phyloP scores from a whole-genome alignment of 2,329 filamentous ascomycete genomes.

The Alternaria angustiovoidea region DNA sequence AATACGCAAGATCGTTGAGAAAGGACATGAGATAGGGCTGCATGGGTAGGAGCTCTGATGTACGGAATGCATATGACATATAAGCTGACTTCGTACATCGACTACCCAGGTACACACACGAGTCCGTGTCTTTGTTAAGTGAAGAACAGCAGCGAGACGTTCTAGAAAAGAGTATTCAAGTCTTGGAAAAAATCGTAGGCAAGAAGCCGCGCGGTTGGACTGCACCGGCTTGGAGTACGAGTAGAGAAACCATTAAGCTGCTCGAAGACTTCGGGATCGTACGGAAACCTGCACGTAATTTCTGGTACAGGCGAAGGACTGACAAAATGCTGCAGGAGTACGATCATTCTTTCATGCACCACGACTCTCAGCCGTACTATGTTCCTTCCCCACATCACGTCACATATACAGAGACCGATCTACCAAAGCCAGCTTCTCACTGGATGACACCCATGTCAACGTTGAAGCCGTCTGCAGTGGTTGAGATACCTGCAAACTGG shows the following conservation, averaged over 20 bases:
- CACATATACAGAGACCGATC: slow-evolving; percentile 49
- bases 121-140: slow-evolving; percentile 44
- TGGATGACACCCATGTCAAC: slow-evolving; percentile 53
- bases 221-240: slow-evolving; percentile 55
- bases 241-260: slow-evolving; percentile 49
- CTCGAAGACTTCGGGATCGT: slow-evolving; percentile 54
- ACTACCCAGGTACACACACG: slow-evolving; percentile 49
- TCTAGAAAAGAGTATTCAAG: slow-evolving; percentile 50
- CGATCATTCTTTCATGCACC: slow-evolving; percentile 60
- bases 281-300: not conserved
- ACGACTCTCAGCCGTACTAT: slow-evolving; percentile 56
- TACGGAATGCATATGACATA: not conserved
- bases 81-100: not conserved
- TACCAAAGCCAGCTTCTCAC: slow-evolving; percentile 38
- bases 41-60: slow-evolving; percentile 24
- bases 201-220: slow-evolving; percentile 55
- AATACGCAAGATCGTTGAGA: slow-evolving; percentile 55
- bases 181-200: slow-evolving; percentile 50
- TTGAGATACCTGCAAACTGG: slow-evolving; percentile 59
- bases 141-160: slow-evolving; percentile 56
- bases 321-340: slow-evolving; percentile 53
- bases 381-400: slow-evolving; percentile 52
- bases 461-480: slow-evolving; percentile 45
- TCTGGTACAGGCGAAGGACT: not conserved
- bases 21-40: slow-evolving; percentile 54